Conservation (phyloP, 257 asterid species). For the Paraleonurus japonicus region DNA sequence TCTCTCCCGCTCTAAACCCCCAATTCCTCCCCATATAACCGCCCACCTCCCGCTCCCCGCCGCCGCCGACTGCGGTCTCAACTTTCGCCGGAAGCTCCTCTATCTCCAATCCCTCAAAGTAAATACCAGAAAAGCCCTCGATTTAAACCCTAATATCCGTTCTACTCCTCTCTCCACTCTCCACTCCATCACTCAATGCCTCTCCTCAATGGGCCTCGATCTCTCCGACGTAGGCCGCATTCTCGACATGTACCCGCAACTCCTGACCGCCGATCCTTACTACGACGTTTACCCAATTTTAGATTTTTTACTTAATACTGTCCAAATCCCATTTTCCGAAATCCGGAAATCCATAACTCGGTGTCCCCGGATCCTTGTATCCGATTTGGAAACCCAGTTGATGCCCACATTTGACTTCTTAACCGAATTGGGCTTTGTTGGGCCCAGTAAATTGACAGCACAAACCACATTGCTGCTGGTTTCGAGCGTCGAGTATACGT, state of each 20-base stretch:
- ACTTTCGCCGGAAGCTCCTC: conserved; percentile 54
- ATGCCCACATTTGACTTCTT: conserved; percentile 59
- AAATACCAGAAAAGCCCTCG: conserved; percentile 59
- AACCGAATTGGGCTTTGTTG: conserved; percentile 61
- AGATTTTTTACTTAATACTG: conserved; percentile 61
- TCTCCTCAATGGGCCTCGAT: conserved; percentile 73
- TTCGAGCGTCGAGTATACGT: conserved; percentile 66
- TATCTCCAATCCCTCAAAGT: conserved; percentile 56
- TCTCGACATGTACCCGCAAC: conserved; percentile 79
- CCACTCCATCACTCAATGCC: conserved; percentile 56
- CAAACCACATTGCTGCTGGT: conserved; percentile 74
- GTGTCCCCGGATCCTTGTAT: conserved; percentile 72
- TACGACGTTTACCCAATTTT: conserved; percentile 58
- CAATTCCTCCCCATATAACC: conserved; percentile 3
- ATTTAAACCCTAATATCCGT: conserved; percentile 63
- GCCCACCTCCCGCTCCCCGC: conserved; percentile 10
- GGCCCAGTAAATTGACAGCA: conserved; percentile 45
- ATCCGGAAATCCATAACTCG: conserved; percentile 51
- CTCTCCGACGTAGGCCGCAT: conserved; percentile 58
- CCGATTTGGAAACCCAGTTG: conserved; percentile 51
- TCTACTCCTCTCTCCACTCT: conserved; percentile 59
- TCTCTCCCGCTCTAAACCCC: conserved; percentile 25
- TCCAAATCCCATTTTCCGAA: conserved; percentile 50
- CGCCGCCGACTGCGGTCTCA: conserved; percentile 51
- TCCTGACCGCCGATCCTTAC: conserved; percentile 71